A percentile compares a stretch with the other conserved stretches of the same genome.
Evolutionary conservation across 352 stramenopile species (phyloP).

Genomic region (Phytophthora lateralis): DNA sequence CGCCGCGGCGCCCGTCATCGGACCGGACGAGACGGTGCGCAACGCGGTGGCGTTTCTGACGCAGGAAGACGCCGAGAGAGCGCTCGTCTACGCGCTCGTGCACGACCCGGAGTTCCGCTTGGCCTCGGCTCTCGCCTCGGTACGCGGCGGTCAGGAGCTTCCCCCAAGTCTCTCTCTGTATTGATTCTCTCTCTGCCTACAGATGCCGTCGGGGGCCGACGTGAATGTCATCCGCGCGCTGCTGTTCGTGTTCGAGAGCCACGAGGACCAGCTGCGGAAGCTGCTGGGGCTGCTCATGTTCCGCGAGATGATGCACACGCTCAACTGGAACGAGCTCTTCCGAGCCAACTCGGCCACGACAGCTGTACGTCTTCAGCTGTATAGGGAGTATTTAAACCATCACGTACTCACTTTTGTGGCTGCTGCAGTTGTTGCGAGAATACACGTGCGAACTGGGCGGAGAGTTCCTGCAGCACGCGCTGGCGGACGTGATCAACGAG

Average conservation of each 20-base stretch:
- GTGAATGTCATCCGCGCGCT: constrained; percentile 70
- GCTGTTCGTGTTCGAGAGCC: constrained; percentile 73
- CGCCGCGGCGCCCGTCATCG: background rate
- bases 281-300: constrained; percentile 76
- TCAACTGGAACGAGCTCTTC: constrained; percentile 87
- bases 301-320: constrained; percentile 75
- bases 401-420: background rate
- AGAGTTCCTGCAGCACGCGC: constrained; percentile 67
- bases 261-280: constrained; percentile 77
- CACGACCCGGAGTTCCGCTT: constrained; percentile 81
- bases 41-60: constrained; percentile 72
- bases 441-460: constrained; percentile 76
- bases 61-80: constrained; percentile 67
- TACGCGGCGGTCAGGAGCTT: constrained; percentile 1
- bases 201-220: constrained; percentile 42
- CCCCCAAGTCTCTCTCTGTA: background rate
- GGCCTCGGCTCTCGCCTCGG: constrained; percentile 59
- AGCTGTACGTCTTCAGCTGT: constrained; percentile 40
- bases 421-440: constrained; percentile 60
- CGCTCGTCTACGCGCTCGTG: constrained; percentile 77
- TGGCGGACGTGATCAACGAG: constrained; percentile 56
- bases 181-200: background rate
- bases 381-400: constrained; percentile 1
- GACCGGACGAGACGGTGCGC: constrained; percentile 56
- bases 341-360: constrained; percentile 79